Conservation (phyloP, 495 filamentous ascomycete species). For the Penicillium longicatenatum region DNA sequence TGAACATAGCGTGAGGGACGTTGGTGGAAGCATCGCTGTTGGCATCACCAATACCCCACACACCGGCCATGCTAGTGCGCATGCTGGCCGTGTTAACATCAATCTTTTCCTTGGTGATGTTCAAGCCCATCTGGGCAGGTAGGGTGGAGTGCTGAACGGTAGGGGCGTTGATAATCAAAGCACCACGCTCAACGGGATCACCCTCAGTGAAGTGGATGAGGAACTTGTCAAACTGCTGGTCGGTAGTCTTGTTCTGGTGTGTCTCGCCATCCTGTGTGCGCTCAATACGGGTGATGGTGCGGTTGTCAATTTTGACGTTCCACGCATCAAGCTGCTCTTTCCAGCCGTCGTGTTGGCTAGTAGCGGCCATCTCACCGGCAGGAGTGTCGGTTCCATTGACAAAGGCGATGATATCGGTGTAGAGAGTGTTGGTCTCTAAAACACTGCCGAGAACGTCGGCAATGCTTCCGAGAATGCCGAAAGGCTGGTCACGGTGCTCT, state of each 20-base stretch:
- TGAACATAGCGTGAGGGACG: constrained; percentile 61
- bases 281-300: constrained; percentile 48
- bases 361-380: constrained; percentile 36
- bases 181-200: constrained; percentile 41
- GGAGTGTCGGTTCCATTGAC: constrained; percentile 57
- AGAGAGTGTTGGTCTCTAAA: constrained; percentile 51
- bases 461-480: constrained; percentile 52
- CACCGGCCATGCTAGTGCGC: constrained; percentile 51
- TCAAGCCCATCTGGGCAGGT: constrained; percentile 42
- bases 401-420: constrained; percentile 46
- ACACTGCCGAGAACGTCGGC: constrained; percentile 44
- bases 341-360: constrained; percentile 45
- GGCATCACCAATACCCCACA: constrained; percentile 58
- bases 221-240: constrained; percentile 52
- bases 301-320: constrained; percentile 55
- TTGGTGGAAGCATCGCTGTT: constrained; percentile 60
- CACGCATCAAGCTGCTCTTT: constrained; percentile 47
- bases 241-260: constrained; percentile 33
- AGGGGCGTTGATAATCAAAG: constrained; percentile 53
- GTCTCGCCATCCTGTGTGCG: constrained; percentile 47
- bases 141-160: constrained; percentile 44
- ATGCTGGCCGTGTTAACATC: constrained; percentile 38
- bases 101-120: constrained; percentile 47
- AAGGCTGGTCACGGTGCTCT: constrained; percentile 52
- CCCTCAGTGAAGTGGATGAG: constrained; percentile 54